These are phyloP conservation scores for Spizellomyces punctatus DNA, from an alignment of 192 early-diverging fungal species.

Conservation along the genomic window DNA sequence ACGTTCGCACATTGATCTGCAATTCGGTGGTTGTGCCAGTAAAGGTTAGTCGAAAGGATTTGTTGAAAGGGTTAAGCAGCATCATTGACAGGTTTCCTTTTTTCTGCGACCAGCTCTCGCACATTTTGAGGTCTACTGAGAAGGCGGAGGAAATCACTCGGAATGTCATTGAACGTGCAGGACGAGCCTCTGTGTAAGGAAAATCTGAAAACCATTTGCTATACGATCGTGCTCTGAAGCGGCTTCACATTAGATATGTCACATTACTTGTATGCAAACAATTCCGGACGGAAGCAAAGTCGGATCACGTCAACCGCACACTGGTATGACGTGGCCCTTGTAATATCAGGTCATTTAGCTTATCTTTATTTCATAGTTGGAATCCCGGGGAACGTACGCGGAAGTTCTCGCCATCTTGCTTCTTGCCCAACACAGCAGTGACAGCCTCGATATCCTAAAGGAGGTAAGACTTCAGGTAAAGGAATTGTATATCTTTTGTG, in stretches of 20 bases:
- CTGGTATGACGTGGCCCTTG: conserved; percentile 11
- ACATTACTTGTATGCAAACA: conserved; percentile 18
- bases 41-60: neutral
- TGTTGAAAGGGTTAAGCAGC: neutral
- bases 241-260: neutral
- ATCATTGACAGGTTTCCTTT: too few species aligned
- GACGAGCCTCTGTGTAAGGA: conserved; percentile 3
- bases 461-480: conserved; percentile 20
- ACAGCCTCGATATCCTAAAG: conserved; percentile 10
- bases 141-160: neutral
- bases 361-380: conserved; percentile 8
- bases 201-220: neutral
- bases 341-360: neutral
- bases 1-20: neutral
- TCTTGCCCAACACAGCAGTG: conserved; percentile 11
- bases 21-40: neutral
- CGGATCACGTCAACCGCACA: conserved; percentile 14
- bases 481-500: neutral
- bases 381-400: conserved; percentile 19
- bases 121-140: conserved; percentile 2
- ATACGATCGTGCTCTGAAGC: neutral
- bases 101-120: neutral
- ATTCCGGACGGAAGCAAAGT: conserved; percentile 13
- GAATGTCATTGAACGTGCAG: neutral
- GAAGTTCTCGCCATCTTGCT: conserved; percentile 27